Evolutionary conservation across 129 eudicot genomes (phyloP), one percentile per base, ranked within the genome.

Genomic region (Arctium minus): DNA sequence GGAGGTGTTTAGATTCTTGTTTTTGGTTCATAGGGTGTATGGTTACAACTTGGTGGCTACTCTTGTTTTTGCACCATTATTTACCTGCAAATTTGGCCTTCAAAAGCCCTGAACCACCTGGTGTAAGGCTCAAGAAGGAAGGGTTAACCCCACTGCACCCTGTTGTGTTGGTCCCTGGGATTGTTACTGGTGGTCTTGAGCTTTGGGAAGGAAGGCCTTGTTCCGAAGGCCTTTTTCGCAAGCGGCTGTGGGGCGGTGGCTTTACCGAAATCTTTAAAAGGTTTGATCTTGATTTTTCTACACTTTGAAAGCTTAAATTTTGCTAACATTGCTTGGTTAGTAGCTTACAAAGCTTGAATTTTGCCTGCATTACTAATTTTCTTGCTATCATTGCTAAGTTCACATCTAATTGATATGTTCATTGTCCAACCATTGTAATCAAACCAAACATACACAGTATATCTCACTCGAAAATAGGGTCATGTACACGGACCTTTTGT

Each of bases 121-220:
- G 98, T 32, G 84, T 81, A 7, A 72, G 92, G 90, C 93, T 94
- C 73, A 89, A 88, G 79, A 86, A 90, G 3, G 94, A 94, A 74
- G 98, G 97, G 37, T 42, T 94, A 77, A 86, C 88, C 42, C 91
- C 96, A 0, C 85, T 85, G 39, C 97, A 94, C 84, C 98, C 98
- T 2, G 97, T 94, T 46, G 94, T 94, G 77, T 53, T 94, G 79
- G 91, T 94, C 79, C 98, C 98, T 62, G 98, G 98, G 84, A 92
- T 94, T 79, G 92, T 94, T 67, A 92, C 98, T 12, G 97, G 97
- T 37, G 97, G 98, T 33, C 97, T 94, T 72, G 98, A 94, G 96
- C 94, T 94, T 13, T 92, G 98, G 98, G 97, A 94, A 84, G 98
- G 98, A 17, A 88, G 83, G 88, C 94, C 98, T 76, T 94, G 98